Evolutionary conservation across 2,329 filamentous ascomycete species (phyloP), one percentile per base, ranked within the genome.

Genomic region (Fulvia fulva): DNA sequence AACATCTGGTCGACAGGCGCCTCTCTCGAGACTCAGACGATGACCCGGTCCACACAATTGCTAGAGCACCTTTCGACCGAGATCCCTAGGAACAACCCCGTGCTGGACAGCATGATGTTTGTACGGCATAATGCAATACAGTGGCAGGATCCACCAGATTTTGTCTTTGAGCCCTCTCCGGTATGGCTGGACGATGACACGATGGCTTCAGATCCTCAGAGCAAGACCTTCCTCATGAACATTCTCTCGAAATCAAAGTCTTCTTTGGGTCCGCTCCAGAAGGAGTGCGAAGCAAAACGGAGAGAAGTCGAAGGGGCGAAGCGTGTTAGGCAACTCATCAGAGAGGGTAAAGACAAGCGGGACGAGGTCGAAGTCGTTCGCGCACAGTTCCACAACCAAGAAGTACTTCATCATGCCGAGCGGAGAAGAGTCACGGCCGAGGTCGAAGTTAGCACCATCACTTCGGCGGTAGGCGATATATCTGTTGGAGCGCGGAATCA

Each of bases 81-180:
- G 71, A 94, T 99, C 51, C 84, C 88, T 12, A 85, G 93, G 58
- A 99, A 99, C 71, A 83, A 89, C 61, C 94, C 94, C 9, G 83
- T 88, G 47, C 82, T 99, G 43, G 95, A 99, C 75, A 96, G 91
- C 21, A 90, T 96, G 82, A 99, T 99, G 94, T 99, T 97, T 74
- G 87, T 96, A 57, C 87, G 89, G 61, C 94, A 99, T 78, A 99
- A 99, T 70, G 86, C 89, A 66, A 28, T 84, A 23, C 78, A 83
- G 53, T 96, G 90, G 81, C 86, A 91, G 69, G 93, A 97, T 70
- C 94, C 94, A 0, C 69, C 83, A 0, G 88, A 97, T 75, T 89
- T 94, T 74, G 79, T 78, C 11, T 99, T 99, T 67, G 94, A 99
- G 74, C 89, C 94, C 0, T 96, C 92, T 71, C 93, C 94, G 0